A percentile compares a stretch with the other conserved stretches of the same genome.
phyloP scores from a whole-genome alignment of 169 alveolate genomes.

The Plasmodium coatneyi region DNA sequence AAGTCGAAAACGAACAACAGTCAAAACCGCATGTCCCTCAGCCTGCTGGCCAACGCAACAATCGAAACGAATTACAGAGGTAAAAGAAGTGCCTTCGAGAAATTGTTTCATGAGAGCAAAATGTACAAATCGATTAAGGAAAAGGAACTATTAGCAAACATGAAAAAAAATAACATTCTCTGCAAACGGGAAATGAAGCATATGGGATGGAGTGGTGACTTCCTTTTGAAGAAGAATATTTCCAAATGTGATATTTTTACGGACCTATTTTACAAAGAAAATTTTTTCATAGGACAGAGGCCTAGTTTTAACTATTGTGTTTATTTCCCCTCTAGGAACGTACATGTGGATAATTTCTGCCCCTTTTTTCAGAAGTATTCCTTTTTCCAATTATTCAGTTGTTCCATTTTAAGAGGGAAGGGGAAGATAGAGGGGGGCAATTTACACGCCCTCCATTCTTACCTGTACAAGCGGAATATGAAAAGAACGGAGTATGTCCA shows the following conservation, averaged over 20 bases:
- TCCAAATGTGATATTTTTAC: conserved; percentile 23
- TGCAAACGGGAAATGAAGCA: conserved; percentile 42
- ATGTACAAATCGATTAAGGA: conserved; percentile 33
- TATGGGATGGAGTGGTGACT: conserved; percentile 74
- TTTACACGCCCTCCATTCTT: background rate
- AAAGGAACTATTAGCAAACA: conserved; percentile 19
- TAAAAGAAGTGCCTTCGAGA: conserved; percentile 31
- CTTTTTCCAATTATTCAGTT: conserved; percentile 40
- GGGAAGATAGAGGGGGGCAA: background rate
- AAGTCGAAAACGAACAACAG: background rate
- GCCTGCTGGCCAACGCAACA: background rate
- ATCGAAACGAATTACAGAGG: background rate
- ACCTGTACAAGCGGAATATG: conserved; percentile 5
- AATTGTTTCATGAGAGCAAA: conserved; percentile 25
- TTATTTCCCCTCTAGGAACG: conserved; percentile 7
- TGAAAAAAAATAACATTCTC: conserved; percentile 18
- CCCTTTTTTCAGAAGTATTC: conserved; percentile 50
- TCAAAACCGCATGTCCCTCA: background rate
- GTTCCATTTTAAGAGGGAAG: conserved; percentile 24
- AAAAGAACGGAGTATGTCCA: conserved; percentile 17
- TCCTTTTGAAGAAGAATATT: conserved; percentile 52
- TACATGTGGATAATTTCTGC: background rate
- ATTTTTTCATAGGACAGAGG: background rate
- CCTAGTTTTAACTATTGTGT: conserved; percentile 2
- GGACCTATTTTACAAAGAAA: conserved; percentile 28